Evolutionary conservation across 441 rosid genomes (phyloP), one percentile per base, ranked within the genome.

Genomic region (Gossypium gossypioides): DNA sequence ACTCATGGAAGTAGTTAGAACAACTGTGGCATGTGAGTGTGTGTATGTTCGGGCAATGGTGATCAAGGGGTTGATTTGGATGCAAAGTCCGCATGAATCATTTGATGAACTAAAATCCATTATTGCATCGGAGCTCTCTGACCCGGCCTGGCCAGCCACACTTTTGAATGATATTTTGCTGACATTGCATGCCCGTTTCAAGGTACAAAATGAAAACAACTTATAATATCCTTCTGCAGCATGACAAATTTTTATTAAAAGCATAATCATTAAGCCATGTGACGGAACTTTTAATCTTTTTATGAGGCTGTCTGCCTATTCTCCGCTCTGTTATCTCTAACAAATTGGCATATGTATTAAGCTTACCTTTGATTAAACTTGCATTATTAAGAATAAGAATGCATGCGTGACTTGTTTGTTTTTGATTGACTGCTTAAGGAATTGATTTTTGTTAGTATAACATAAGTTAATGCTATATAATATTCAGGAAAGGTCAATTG

Each of bases 1-100:
- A 44, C 76, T 96, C 75, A 87, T 93, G 99, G 99, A 96, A 88
- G 97, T 96, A 24, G 99, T 96, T 68, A 88, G 99, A 71, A 96
- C 99, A 77, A 96, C 99, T 74, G 97, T 96, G 64, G 99, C 99
- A 70, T 96, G 99, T 48, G 99, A 96, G 82, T 96, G 99, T 75
- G 98, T 96, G 69, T 96, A 90, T 86, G 92, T 96, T 79, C 91
- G 98, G 75, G 97, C 92, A 64, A 91, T 96, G 97, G 98, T 96
- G 72, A 87, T 96, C 83, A 96, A 96, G 86, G 98, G 97, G 78
- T 83, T 96, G 90, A 93, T 96, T 81, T 96, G 99, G 99, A 96
- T 96, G 98, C 99, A 96, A 88, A 89, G 92, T 81, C 96, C 98
- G 8, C 83, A 86, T 81, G 99, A 93, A 80, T 86, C 99, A 5